These are phyloP conservation scores for Auricularia heimuer DNA, from an alignment of 768 basidiomycete genomes.

Conservation along the genomic window DNA sequence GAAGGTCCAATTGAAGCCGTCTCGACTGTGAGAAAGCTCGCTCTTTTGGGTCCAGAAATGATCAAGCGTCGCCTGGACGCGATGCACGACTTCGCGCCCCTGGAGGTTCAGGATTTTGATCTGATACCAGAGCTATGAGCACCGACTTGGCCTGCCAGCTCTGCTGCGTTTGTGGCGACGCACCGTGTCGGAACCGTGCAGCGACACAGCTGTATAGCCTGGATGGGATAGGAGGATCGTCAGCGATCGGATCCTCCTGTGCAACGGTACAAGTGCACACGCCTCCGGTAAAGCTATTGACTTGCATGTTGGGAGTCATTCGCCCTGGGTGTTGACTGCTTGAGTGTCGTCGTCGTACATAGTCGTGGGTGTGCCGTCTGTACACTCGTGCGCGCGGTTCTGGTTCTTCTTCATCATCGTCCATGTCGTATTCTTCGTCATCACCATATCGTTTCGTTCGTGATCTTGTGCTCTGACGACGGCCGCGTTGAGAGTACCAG, in stretches of 20 bases:
- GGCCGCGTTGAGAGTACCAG: neutral
- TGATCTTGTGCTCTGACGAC: slow-evolving; percentile 12
- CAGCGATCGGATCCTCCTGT: neutral
- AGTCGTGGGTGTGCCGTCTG: neutral
- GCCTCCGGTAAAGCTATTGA: neutral
- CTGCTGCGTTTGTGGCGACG: neutral
- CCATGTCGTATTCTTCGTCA: slow-evolving; percentile 75
- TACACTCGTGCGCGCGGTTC: neutral
- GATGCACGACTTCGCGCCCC: neutral
- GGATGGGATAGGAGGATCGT: neutral
- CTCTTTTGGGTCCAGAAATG: neutral
- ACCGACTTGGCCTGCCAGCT: neutral
- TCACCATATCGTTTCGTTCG: slow-evolving; percentile 48
- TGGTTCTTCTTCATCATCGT: neutral
- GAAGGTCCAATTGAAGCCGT: neutral
- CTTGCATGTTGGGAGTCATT: neutral
- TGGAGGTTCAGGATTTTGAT: neutral
- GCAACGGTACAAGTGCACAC: neutral
- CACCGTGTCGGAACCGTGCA: slow-evolving; percentile 3
- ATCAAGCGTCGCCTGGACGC: neutral
- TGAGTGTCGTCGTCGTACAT: neutral
- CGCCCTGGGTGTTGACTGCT: neutral
- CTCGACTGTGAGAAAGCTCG: neutral
- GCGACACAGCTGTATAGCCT: neutral
- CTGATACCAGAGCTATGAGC: neutral